Conservation (phyloP, 306 rosid genomes). For the Cyclanthera cordifolia region DNA sequence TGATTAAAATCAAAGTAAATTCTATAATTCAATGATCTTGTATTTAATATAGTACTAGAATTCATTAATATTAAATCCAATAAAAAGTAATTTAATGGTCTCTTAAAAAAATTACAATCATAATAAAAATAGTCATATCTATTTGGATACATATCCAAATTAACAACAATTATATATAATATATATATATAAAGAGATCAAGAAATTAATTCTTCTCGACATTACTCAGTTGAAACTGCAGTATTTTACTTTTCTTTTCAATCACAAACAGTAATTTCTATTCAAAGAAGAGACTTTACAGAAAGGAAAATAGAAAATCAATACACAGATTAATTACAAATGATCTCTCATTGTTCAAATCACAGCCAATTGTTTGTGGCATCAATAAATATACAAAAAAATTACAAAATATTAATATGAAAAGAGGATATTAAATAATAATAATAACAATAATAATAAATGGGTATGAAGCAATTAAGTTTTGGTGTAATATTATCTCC, state of each 20-base stretch:
- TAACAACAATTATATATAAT: too few species aligned
- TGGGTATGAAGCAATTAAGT: too few species aligned
- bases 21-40: too few species aligned
- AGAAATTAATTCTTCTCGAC: background rate
- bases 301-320: background rate
- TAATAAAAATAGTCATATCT: too few species aligned
- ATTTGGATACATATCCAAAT: too few species aligned
- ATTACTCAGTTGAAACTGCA: background rate
- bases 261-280: constrained; percentile 7
- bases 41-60: too few species aligned
- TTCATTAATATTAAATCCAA: too few species aligned
- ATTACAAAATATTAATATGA: background rate
- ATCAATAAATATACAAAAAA: background rate
- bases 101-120: too few species aligned
- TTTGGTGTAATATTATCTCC: too few species aligned
- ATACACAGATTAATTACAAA: constrained; percentile 12
- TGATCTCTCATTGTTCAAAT: background rate
- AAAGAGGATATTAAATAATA: background rate
- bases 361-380: background rate
- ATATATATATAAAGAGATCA: too few species aligned
- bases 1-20: too few species aligned
- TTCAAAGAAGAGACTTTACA: constrained; percentile 11
- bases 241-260: constrained; percentile 7
- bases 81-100: too few species aligned
- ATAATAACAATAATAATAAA: background rate